Base-by-base conservation (phyloP, 371 early-diverging fungal genomes). In the Batkoa obscura region DNA sequence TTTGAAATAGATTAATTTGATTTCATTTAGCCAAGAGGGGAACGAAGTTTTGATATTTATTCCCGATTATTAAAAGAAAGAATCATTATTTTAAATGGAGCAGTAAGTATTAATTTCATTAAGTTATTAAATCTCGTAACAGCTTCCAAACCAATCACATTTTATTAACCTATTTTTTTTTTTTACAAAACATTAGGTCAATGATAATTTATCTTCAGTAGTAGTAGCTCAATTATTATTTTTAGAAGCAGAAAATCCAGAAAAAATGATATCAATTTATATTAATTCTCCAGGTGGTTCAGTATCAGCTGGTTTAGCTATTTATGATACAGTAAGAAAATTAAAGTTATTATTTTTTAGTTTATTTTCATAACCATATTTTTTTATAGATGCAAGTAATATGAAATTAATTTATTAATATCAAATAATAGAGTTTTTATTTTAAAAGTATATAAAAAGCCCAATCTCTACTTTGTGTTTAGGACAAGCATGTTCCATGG, bases 401-500 rank as follows among this genome's bases (percentile, higher is more conserved):
- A 32, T 2, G n/a, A 4, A 57, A 35, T 2, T 41, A 17, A 13
- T 15, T 17, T 12, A 30, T 15, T 17, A 5, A 34, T 12, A 32
- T 58, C 15, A 31, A 55, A 48, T 3, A 35, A 13, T 50, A 39
- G 9, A 34, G 38, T 30, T 15, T 30, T 17, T n/a, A 12, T 34
- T 37, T 1, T 64, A 66, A 59, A 66, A 94, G 81, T 94, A 89
- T 58, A 88, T 96, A 41, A 75, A 84, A 71, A 81, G 83, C 3
- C 92, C 96, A 2, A 91, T 97, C 0, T 78, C 87, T 5, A 97
- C 98, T 1, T 68, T 94, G 50, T 95, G 96, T 68, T 83, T 86
- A 54, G 98, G 98, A 5, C 94, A 94, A 68, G 96, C 98, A 6
- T 90, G 93, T 59, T 93, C 94, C 0, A 97, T 97, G 98, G 98